Conservation (phyloP, 306 rosid species). For the Lathyrus aphaca region DNA sequence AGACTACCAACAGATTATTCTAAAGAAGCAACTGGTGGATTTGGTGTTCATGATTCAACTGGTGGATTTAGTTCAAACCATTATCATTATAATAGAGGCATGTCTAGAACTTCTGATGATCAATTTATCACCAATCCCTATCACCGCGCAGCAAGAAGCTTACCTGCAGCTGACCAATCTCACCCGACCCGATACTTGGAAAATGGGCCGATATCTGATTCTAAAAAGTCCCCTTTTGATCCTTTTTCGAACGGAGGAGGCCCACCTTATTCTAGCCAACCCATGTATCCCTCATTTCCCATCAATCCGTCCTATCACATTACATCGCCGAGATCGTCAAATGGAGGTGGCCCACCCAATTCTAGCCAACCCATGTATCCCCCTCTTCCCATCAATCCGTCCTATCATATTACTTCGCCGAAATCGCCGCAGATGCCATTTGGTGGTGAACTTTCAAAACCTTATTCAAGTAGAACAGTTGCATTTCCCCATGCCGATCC, state of each 20-base stretch:
- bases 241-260: constrained; percentile 44
- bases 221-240: constrained; percentile 45
- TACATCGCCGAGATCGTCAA: background rate
- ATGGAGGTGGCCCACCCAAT: constrained; percentile 42
- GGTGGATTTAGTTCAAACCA: constrained; percentile 44
- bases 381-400: constrained; percentile 45
- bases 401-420: constrained; percentile 43
- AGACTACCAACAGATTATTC: constrained; percentile 80
- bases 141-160: constrained; percentile 39
- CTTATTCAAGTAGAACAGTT: constrained; percentile 47
- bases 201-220: constrained; percentile 49
- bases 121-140: constrained; percentile 41
- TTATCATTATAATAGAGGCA: constrained; percentile 37
- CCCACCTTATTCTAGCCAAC: constrained; percentile 48
- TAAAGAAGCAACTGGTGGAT: constrained; percentile 49
- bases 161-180: constrained; percentile 47
- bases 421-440: constrained; percentile 41
- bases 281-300: constrained; percentile 45
- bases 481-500: constrained; percentile 51
- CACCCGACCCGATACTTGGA: constrained; percentile 38
- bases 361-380: constrained; percentile 50
- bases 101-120: constrained; percentile 41
- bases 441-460: constrained; percentile 47
- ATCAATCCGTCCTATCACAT: constrained; percentile 49
- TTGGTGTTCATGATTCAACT: constrained; percentile 46